These are phyloP conservation scores for Ascochyta lentis DNA, from an alignment of 2,329 filamentous ascomycete genomes.

Conservation along the genomic window DNA sequence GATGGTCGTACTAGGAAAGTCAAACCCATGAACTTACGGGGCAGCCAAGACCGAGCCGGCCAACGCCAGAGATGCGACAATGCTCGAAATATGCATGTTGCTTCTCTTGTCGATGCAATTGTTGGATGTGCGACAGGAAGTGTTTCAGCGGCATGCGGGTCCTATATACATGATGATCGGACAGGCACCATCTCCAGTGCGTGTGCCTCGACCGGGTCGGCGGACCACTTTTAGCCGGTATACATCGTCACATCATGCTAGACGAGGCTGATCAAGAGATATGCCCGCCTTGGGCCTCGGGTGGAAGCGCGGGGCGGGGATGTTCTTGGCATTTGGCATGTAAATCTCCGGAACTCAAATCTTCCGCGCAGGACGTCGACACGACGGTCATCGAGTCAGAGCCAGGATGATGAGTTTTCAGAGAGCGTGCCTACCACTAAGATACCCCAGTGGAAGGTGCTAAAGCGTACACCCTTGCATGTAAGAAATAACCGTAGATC, in stretches of 20 bases:
- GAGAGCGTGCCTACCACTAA: neutral
- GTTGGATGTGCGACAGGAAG: slow-evolving; percentile 3
- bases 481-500: neutral
- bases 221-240: slow-evolving; percentile 21
- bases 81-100: slow-evolving; percentile 37
- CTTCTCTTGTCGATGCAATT: neutral
- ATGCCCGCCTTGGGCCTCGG: slow-evolving; percentile 16
- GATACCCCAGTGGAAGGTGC: neutral
- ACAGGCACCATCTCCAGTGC: neutral
- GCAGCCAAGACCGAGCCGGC: slow-evolving; percentile 31
- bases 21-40: slow-evolving; percentile 5
- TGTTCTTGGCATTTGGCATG: slow-evolving; percentile 4
- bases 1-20: neutral
- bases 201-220: slow-evolving; percentile 20
- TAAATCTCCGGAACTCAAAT: neutral
- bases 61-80: slow-evolving; percentile 32
- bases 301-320: slow-evolving; percentile 8
- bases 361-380: neutral
- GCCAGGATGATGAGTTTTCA: neutral
- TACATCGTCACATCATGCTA: neutral
- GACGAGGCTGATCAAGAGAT: slow-evolving; percentile 2
- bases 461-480: too few species aligned
- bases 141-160: neutral
- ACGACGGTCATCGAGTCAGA: neutral
- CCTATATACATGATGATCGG: slow-evolving; percentile 14